These are phyloP conservation scores for Hortaea sp. DNA, from an alignment of 2,329 filamentous ascomycete species.

Conservation along the genomic window DNA sequence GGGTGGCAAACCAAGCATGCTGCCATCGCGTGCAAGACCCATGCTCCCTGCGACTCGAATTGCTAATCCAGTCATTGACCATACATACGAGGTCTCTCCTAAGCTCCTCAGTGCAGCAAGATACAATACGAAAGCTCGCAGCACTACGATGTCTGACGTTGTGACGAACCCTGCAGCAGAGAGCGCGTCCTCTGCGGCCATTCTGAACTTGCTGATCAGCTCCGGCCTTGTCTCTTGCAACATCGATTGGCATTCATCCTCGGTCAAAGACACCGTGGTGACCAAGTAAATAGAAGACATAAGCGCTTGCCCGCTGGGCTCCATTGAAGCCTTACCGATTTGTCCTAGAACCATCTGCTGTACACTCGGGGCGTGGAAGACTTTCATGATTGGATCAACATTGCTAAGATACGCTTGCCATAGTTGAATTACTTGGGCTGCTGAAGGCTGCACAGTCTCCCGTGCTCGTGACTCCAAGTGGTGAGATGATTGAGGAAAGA, in stretches of 20 bases:
- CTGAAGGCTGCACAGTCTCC: constrained; percentile 7
- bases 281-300: constrained; percentile 27
- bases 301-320: constrained; percentile 30
- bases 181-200: constrained; percentile 17
- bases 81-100: constrained; percentile 15
- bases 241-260: constrained; percentile 16
- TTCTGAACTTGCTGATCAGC: constrained; percentile 15
- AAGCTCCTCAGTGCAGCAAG: constrained; percentile 15
- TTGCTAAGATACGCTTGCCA: constrained; percentile 69
- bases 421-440: constrained; percentile 48
- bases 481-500: constrained; percentile 6
- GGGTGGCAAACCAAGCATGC: constrained; percentile 17
- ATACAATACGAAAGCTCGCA: constrained; percentile 23
- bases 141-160: constrained; percentile 17
- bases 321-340: constrained; percentile 45
- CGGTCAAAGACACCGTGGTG: constrained; percentile 21
- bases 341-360: constrained; percentile 56
- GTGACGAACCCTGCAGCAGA: constrained; percentile 19
- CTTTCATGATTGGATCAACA: constrained; percentile 63
- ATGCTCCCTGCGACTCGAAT: constrained; percentile 39
- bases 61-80: constrained; percentile 22
- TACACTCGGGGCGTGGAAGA: constrained; percentile 61
- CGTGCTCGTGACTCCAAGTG: neutral
- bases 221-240: constrained; percentile 12
- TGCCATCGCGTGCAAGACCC: constrained; percentile 21